Conservation (phyloP, 306 rosid species). For the Senna tora region DNA sequence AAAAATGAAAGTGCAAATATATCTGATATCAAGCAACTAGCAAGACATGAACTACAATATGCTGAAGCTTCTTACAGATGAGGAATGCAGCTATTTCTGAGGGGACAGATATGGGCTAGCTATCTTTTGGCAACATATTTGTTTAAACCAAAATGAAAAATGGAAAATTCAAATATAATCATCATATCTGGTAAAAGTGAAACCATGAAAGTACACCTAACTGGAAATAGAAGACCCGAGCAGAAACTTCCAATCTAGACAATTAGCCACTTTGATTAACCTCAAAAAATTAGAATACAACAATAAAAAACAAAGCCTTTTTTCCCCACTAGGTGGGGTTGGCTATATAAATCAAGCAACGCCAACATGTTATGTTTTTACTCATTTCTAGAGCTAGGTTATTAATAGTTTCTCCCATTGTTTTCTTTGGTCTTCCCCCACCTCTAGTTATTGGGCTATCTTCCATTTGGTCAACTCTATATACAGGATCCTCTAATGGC, state of each 20-base stretch:
- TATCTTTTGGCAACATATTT: background rate
- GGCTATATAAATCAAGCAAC: too few relatives aligned
- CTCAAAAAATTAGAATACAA: background rate
- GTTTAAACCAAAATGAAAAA: conserved; percentile 5
- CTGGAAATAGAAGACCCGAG: conserved; percentile 15
- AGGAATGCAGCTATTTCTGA: background rate
- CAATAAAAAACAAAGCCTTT: too few relatives aligned
- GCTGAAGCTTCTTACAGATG: background rate
- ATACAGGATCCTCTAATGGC: too few relatives aligned
- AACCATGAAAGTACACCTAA: conserved; percentile 26
- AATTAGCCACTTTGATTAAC: conserved; percentile 16
- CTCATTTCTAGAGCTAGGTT: too few relatives aligned
- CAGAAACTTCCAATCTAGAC: conserved; percentile 10
- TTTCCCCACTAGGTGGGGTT: too few relatives aligned
- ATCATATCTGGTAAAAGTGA: conserved; percentile 23
- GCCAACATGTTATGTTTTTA: too few relatives aligned
- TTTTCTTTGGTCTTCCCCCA: too few relatives aligned
- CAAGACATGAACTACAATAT: conserved; percentile 18
- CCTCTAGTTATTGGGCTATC: too few relatives aligned
- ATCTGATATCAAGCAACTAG: conserved; percentile 28
- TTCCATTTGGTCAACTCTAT: too few relatives aligned
- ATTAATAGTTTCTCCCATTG: too few relatives aligned
- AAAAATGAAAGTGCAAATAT: conserved; percentile 1
- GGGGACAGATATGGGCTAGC: background rate
- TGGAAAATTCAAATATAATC: conserved; percentile 21